Conservation (phyloP, 257 asterid species). For the Anisodus tanguticus region DNA sequence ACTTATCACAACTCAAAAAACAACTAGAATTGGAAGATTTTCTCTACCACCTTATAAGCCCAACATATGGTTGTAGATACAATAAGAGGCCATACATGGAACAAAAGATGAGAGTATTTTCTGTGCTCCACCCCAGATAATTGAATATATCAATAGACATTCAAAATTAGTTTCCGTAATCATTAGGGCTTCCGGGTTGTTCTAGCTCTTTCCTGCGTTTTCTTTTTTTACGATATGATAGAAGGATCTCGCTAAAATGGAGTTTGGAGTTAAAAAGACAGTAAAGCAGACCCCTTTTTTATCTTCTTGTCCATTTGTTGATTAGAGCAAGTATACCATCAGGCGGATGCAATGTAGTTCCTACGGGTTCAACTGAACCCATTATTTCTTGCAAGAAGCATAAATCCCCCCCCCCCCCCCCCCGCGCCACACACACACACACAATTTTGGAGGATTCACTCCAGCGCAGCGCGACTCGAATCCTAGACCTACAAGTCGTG, state of each 20-base stretch:
- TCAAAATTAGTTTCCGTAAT: no score
- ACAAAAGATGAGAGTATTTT: background rate
- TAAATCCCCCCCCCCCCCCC: no score
- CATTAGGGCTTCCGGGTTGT: no score
- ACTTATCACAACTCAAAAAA: background rate
- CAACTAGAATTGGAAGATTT: background rate
- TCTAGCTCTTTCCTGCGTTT: no score
- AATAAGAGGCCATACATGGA: background rate
- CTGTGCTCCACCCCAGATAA: background rate
- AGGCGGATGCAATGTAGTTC: background rate
- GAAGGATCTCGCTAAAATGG: no score
- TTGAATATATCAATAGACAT: background rate
- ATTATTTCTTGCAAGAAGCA: no score
- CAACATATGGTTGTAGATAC: background rate
- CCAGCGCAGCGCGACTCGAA: no score
- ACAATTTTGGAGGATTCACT: no score
- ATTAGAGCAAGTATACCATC: background rate
- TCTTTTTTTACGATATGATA: no score
- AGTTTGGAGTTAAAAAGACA: background rate
- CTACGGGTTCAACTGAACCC: no score
- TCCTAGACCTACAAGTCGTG: no score
- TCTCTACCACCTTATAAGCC: background rate
- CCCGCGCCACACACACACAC: no score
- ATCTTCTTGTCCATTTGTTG: background rate
- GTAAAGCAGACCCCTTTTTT: background rate